These are phyloP conservation scores for Chlorencoelia australis DNA, from an alignment of 2,329 filamentous ascomycete species.

Conservation along the genomic window DNA sequence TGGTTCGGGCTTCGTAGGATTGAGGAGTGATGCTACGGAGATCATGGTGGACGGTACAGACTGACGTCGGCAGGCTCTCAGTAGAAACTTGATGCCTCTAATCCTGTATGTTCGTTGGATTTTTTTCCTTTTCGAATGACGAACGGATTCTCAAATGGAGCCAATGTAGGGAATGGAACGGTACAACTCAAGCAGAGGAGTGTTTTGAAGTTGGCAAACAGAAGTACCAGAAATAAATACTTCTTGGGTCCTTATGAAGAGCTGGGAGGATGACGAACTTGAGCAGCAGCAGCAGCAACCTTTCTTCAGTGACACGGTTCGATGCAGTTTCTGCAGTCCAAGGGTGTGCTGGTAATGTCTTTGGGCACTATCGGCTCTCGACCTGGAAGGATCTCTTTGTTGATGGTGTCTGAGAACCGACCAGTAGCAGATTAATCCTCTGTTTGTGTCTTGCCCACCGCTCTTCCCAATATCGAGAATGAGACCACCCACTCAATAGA, in stretches of 20 bases:
- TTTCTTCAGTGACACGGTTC: conserved; percentile 19
- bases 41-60: conserved; percentile 41
- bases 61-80: conserved; percentile 16
- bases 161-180: conserved; percentile 6
- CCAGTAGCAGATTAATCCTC: conserved; percentile 27
- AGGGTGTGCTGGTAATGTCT: conserved; percentile 18
- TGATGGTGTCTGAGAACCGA: conserved; percentile 38
- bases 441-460: conserved; percentile 42
- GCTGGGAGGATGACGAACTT: conserved; percentile 14
- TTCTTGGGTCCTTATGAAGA: conserved; percentile 17
- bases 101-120: conserved; percentile 19
- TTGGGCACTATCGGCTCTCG: conserved; percentile 28
- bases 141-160: conserved; percentile 12
- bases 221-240: conserved; percentile 14
- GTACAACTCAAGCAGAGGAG: conserved; percentile 15
- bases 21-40: conserved; percentile 56
- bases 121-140: conserved; percentile 12
- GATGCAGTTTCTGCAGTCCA: conserved; percentile 19
- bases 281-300: conserved; percentile 15
- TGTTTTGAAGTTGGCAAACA: conserved; percentile 21
- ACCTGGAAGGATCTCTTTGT: conserved; percentile 37
- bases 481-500: conserved; percentile 28
- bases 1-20: conserved; percentile 38
- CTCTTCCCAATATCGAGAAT: conserved; percentile 34
- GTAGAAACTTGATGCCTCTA: conserved; percentile 13